Base-by-base conservation (phyloP, 2,329 filamentous ascomycete species). In the Chaetomium globosum region DNA sequence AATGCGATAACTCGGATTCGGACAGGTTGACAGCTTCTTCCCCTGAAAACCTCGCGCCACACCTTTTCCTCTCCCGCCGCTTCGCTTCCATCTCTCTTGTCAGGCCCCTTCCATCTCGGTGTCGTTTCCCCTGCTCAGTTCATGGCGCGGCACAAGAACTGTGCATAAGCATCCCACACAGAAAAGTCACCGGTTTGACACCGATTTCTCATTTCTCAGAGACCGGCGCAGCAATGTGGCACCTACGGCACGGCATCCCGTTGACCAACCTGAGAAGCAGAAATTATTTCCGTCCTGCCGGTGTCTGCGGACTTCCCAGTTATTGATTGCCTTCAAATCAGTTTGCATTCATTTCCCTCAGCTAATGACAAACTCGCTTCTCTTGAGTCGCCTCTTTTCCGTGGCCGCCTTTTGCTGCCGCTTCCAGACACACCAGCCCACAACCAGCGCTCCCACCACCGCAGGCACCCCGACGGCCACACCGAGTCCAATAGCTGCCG, bases 401-500 rank as follows among this genome's bases (percentile, higher is more conserved):
- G 68, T 51, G 19, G 63, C 61, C 9, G 65, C 65, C 43, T 62
- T 61, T 30, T 53, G 68, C 26, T 68, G 66, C 28, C 70, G 65
- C 51, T 66, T 72, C 56, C 69, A 57, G 31, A 72, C 53, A 30
- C 65, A 69, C 66, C 69, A 69, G 13, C 65, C 57, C 10, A 73
- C 55, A 16, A 71, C 36, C 9, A 43, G 62, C 31, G 71, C 23
- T 16, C 54, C 73, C 23, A 68, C 63, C 16, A 70, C 56, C 1
- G 68, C 70, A 4, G 71, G 67, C 12, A 71, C 55, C 1, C 73
- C 71, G 31, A 74, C 66, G 2, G 71, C 72, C 0, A 73, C 70
- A 8, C 70, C 73, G 2, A 75, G 39, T 12, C 71, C 73, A 49
- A 74, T 66, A 0, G 70, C 72, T 51, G 72, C 61, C 7, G 65